Evolutionary conservation across 306 rosid species (phyloP).

Genomic region (Urtica urens): DNA sequence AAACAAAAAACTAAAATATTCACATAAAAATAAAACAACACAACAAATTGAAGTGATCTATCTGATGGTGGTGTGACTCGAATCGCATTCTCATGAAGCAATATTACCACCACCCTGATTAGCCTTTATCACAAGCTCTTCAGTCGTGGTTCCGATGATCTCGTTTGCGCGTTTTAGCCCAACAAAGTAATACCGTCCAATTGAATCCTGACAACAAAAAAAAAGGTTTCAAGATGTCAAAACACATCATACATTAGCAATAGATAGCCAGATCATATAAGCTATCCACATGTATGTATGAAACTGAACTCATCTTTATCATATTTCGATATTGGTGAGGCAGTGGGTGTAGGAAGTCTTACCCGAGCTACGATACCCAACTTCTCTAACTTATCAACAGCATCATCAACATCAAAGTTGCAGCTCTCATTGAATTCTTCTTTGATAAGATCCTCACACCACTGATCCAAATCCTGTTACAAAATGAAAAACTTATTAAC

Average conservation of each 20-base stretch:
- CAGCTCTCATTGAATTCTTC: constrained; percentile 67
- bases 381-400: constrained; percentile 67
- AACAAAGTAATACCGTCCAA: constrained; percentile 67
- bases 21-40: too few species aligned
- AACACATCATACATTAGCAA: not conserved
- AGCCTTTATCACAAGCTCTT: constrained; percentile 73
- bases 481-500: not conserved
- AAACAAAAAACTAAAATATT: too few species aligned
- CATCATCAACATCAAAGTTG: constrained; percentile 94
- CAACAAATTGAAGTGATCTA: too few species aligned
- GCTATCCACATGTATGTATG: too few species aligned
- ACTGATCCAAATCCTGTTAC: constrained; percentile 66
- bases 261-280: not conserved
- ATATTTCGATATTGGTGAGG: constrained; percentile 1
- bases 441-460: constrained; percentile 81
- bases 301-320: not conserved
- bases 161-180: constrained; percentile 87
- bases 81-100: constrained; percentile 13
- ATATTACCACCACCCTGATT: constrained; percentile 34
- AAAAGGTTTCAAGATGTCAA: not conserved
- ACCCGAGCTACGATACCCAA: constrained; percentile 83
- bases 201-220: constrained; percentile 44
- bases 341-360: constrained; percentile 20
- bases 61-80: too few species aligned
- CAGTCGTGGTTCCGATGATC: constrained; percentile 88